Evolutionary conservation across 2,329 filamentous ascomycete genomes (phyloP).

Genomic region (Septoria linicola): DNA sequence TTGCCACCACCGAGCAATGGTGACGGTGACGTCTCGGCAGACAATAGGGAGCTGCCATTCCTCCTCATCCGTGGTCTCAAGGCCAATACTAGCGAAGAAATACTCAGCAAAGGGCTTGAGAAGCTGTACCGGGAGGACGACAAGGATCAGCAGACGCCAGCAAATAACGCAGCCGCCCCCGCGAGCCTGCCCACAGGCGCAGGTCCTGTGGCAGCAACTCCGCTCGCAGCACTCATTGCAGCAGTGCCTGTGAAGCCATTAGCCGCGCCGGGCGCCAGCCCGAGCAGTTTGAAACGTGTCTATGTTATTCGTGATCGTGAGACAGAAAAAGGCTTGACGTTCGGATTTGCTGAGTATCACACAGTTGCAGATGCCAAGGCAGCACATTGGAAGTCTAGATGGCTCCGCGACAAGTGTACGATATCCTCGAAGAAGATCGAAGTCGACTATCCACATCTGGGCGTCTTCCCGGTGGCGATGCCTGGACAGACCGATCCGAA

Average conservation of each 20-base stretch:
- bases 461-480: conserved; percentile 76
- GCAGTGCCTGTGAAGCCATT: conserved; percentile 5
- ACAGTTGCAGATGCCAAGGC: conserved; percentile 71
- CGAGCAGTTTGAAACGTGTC: conserved; percentile 72
- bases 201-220: conserved; percentile 20
- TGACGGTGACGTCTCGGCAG: conserved; percentile 28
- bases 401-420: conserved; percentile 68
- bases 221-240: neutral
- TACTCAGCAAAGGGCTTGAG: conserved; percentile 69
- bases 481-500: conserved; percentile 40
- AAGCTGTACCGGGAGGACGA: conserved; percentile 62
- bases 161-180: neutral
- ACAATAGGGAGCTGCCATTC: conserved; percentile 39
- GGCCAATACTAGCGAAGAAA: conserved; percentile 67
- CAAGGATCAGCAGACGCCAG: neutral
- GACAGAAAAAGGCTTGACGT: conserved; percentile 72
- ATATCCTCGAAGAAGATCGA: conserved; percentile 71
- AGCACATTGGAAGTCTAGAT: conserved; percentile 69
- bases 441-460: conserved; percentile 76
- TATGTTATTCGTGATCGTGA: conserved; percentile 72
- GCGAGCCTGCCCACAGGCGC: conserved; percentile 19
- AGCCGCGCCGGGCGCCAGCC: conserved; percentile 51
- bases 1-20: conserved; percentile 26
- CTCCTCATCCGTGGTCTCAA: conserved; percentile 72
- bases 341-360: conserved; percentile 81